Percentiles rank a stretch among this genome's conserved stretches.
Evolutionary conservation across 176 grass and related monocot species (phyloP).

Genomic region (Rhynchospora breviuscula): DNA sequence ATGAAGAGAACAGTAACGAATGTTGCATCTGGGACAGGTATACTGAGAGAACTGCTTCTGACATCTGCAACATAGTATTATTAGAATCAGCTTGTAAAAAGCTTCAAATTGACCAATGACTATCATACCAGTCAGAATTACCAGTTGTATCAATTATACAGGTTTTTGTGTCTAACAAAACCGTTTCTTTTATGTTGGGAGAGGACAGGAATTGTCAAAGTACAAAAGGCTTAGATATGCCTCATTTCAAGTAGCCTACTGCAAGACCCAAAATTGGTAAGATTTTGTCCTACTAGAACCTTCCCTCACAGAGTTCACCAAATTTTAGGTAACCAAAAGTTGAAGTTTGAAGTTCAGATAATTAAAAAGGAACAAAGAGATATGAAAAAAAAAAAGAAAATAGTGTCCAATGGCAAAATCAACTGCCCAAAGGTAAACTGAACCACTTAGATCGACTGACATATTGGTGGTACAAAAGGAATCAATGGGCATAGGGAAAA

Average conservation of each 20-base stretch:
- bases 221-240: not conserved
- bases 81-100: not conserved
- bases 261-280: not conserved
- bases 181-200: not conserved
- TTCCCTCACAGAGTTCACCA: too few species aligned
- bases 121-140: not conserved
- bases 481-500: not conserved
- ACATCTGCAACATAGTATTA: conserved; percentile 51
- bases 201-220: not conserved
- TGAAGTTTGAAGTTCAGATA: not conserved
- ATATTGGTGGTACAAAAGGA: not conserved
- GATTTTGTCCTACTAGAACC: not conserved
- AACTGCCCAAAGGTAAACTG: not conserved
- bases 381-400: not conserved
- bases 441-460: not conserved
- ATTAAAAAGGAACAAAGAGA: too few species aligned
- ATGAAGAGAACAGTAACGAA: conserved; percentile 82
- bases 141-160: not conserved
- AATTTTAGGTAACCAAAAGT: too few species aligned
- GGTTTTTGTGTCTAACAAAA: not conserved
- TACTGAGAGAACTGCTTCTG: conserved; percentile 98
- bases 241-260: not conserved
- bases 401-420: not conserved
- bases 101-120: not conserved
- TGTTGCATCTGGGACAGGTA: conserved; percentile 89